Base-by-base conservation (phyloP, 768 basidiomycete species). In the Collybia sordida region DNA sequence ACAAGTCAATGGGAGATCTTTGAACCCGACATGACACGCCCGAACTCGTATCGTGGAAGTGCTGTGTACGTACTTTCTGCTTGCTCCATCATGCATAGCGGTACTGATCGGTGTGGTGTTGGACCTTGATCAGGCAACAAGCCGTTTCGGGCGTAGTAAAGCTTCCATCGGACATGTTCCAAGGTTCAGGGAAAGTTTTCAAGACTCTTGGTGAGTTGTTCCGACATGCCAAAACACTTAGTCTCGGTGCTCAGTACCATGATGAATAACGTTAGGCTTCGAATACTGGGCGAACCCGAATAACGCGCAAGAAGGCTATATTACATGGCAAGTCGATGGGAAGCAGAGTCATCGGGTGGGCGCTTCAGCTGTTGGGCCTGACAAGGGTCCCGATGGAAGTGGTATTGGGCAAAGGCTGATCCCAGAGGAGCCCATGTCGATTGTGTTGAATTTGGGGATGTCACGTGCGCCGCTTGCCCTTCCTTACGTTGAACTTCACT, bases 191-290 rank as follows among this genome's bases (percentile, higher is more conserved):
- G 77, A 78, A 17, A 6, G 72, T 59, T 2, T 42, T 55, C 38
- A 27, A 27, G 24, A 18, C 25, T 28, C 3, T 28, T 25, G 2
- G 12, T 45, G 4, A 27, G 17, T 36, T 45, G 22, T 41, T 31
- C 21, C 36, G 27, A 19, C 28, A 11, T 35, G 15, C 21, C 4
- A 15, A 11, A 15, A 11, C 18, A 28, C 15, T 12, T 42, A 79
- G 85, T 88, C 14, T 90, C 90, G 59, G 92, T 93, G 62, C 89
- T 86, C 60, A 87, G 77, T 74, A 70, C 79, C 5, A 75, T 88
- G 60, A 83, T 82, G 1, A 68, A 73, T 4, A 68, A 81, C 42
- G 73, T 8, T 42, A 79, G 86, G 88, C 14, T 90, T 90, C 59
- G 92, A 93, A 62, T 90, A 87, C 60, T 88, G 77, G 74, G 70